Evolutionary conservation across 768 basidiomycete genomes (phyloP).

Genomic region (Pleurotus giganteus): DNA sequence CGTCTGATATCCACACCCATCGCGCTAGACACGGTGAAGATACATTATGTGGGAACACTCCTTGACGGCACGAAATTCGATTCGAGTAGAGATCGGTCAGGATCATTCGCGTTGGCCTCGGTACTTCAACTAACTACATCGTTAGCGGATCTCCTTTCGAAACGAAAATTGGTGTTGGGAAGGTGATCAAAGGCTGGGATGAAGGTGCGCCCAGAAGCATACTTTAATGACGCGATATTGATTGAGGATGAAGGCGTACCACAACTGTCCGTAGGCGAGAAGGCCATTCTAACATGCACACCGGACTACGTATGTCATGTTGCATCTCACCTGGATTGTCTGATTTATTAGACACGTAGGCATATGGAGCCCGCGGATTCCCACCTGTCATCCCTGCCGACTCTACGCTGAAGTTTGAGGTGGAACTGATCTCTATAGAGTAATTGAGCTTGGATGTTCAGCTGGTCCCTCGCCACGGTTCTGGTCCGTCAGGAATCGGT

Average conservation of each 20-base stretch:
- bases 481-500: slow-evolving; percentile 3
- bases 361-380: slow-evolving; percentile 71
- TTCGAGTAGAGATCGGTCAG: slow-evolving; percentile 73
- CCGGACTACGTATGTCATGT: slow-evolving; percentile 67
- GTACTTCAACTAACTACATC: slow-evolving; percentile 12
- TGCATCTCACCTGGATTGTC: slow-evolving; percentile 7
- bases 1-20: slow-evolving; percentile 19
- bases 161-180: slow-evolving; percentile 72
- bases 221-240: background rate
- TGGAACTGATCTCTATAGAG: slow-evolving; percentile 70
- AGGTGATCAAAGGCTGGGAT: slow-evolving; percentile 89
- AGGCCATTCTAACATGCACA: slow-evolving; percentile 60
- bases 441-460: slow-evolving; percentile 27
- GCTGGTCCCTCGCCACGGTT: slow-evolving; percentile 1
- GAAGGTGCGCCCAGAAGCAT: slow-evolving; percentile 53
- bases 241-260: slow-evolving; percentile 55
- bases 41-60: slow-evolving; percentile 80
- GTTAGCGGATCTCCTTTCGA: slow-evolving; percentile 56
- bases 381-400: slow-evolving; percentile 77
- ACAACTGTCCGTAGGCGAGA: slow-evolving; percentile 72
- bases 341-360: slow-evolving; percentile 36
- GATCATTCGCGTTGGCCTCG: slow-evolving; percentile 11
- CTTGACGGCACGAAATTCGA: slow-evolving; percentile 63
- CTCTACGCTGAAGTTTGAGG: slow-evolving; percentile 73
- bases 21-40: slow-evolving; percentile 57